Evolutionary conservation across 768 basidiomycete species (phyloP), one percentile per base, ranked within the genome.

Genomic region (Botryobasidium botryosum): DNA sequence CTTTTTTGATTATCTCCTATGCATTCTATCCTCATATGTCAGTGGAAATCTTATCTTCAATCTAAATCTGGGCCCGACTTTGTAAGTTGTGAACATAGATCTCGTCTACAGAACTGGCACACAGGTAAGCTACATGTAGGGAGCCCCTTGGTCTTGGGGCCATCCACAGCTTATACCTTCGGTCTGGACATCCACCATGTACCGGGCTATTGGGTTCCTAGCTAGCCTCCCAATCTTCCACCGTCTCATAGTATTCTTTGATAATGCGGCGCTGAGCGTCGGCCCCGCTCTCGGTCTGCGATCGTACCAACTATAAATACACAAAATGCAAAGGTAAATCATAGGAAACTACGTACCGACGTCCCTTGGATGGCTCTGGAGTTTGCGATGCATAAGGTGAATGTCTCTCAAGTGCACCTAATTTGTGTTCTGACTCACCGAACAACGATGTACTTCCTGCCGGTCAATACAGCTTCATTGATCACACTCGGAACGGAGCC

Each of bases 191-290:
- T n/a, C n/a, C n/a, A n/a, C n/a, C n/a, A n/a, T n/a, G n/a, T n/a
- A n/a, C n/a, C n/a, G n/a, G n/a, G n/a, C n/a, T n/a, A n/a, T n/a
- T n/a, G n/a, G n/a, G n/a, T n/a, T n/a, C n/a, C n/a, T 45, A 24
- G 15, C 26, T 41, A 24, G 74, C 64, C 3, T 75, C 70, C 43
- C 72, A 68, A 50, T 91, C 83, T 45, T 76, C 70, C 4, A 86
- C 79, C 3, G 72, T 75, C n/a, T 72, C 72, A 54, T 88, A 92
- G 57, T 91, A 87, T 56, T 91, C 88, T 53, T 68, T 69, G 38
- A 86, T 77, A 36, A 94, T 72, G 43, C 83, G 67, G 53, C 76
- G 72, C 58, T 94, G 90, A 0, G 77, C 77, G 27, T 84, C 72
- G 33, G 61, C 54, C 0, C 74, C 72, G 13, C 67, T 77, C 62